phyloP scores from a whole-genome alignment of 139 green algal genomes.

The Marvania coccoides region DNA sequence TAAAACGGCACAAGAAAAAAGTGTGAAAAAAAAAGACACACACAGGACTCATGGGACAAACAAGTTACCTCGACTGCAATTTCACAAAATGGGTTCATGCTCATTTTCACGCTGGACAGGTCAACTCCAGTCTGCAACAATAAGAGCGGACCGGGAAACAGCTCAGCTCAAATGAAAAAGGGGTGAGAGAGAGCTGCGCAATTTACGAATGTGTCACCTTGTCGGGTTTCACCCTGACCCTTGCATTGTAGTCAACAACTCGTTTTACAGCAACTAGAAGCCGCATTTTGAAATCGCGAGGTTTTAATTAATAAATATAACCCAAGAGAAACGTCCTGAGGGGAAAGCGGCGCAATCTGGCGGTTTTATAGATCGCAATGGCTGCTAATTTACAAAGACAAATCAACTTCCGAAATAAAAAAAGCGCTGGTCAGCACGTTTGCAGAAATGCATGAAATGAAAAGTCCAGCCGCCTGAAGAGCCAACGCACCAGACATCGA shows the following conservation, averaged over 20 bases:
- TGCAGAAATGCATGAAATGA: too few species aligned
- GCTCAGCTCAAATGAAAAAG: neutral
- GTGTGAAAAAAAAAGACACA: neutral
- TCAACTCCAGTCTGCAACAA: conserved; percentile 75
- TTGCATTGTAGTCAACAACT: conserved; percentile 81
- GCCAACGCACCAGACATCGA: too few species aligned
- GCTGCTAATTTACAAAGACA: too few species aligned
- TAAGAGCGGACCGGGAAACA: neutral
- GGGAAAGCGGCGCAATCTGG: too few species aligned
- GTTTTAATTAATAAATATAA: too few species aligned
- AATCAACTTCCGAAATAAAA: too few species aligned
- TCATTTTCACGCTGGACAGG: conserved; percentile 74
- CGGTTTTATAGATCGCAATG: too few species aligned
- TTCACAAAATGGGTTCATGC: conserved; percentile 96
- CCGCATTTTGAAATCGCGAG: conserved; percentile 15
- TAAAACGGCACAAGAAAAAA: neutral
- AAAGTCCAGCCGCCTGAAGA: too few species aligned
- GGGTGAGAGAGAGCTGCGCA: neutral
- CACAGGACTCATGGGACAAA: neutral
- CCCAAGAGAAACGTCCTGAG: too few species aligned
- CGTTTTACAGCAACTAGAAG: conserved; percentile 30
- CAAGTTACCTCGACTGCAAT: conserved; percentile 78
- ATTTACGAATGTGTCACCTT: conserved; percentile 54
- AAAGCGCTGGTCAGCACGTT: too few species aligned
- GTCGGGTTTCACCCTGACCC: conserved; percentile 80